A percentile compares a stretch with the other conserved stretches of the same genome.
Evolutionary conservation across 176 grass and related monocot genomes (phyloP).

Genomic region (Alloteropsis semialata): DNA sequence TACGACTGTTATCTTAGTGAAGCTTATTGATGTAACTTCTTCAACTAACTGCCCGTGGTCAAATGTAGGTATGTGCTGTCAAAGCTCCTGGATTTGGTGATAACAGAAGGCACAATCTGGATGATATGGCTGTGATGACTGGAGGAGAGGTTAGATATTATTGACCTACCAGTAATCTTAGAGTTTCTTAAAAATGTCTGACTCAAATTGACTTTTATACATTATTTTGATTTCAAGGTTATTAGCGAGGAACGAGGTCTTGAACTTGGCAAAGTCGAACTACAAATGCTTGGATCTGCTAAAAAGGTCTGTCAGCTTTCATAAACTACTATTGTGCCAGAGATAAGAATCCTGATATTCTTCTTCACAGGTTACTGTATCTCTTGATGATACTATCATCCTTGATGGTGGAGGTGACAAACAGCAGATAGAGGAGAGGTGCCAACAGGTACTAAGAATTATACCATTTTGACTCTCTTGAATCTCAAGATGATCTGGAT

Average conservation of each 20-base stretch:
- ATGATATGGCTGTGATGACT: conserved; percentile 86
- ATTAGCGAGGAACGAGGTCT: conserved; percentile 73
- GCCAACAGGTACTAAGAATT: conserved; percentile 58
- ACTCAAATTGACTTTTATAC: conserved; percentile 31
- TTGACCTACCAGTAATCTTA: conserved; percentile 12
- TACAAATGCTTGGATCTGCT: conserved; percentile 92
- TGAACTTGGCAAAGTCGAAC: conserved; percentile 64
- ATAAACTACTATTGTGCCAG: conserved; percentile 18
- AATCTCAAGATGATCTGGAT: conserved; percentile 9
- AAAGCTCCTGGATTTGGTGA: conserved; percentile 99
- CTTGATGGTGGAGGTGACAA: conserved; percentile 85
- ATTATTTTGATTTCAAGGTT: conserved; percentile 58
- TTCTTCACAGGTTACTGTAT: conserved; percentile 69
- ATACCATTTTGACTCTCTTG: background rate
- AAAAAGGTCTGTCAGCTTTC: conserved; percentile 68
- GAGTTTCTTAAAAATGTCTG: background rate
- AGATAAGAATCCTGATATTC: conserved; percentile 25
- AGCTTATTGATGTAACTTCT: conserved; percentile 25
- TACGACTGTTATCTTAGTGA: background rate
- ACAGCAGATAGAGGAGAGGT: conserved; percentile 75
- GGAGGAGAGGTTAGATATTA: conserved; percentile 69
- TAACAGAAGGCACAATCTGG: conserved; percentile 83
- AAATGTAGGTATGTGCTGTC: conserved; percentile 81
- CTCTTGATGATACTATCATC: conserved; percentile 85
- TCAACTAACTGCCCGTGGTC: conserved; percentile 6